These are phyloP conservation scores for Piedraia hortae DNA, from an alignment of 2,329 filamentous ascomycete genomes.

Conservation along the genomic window DNA sequence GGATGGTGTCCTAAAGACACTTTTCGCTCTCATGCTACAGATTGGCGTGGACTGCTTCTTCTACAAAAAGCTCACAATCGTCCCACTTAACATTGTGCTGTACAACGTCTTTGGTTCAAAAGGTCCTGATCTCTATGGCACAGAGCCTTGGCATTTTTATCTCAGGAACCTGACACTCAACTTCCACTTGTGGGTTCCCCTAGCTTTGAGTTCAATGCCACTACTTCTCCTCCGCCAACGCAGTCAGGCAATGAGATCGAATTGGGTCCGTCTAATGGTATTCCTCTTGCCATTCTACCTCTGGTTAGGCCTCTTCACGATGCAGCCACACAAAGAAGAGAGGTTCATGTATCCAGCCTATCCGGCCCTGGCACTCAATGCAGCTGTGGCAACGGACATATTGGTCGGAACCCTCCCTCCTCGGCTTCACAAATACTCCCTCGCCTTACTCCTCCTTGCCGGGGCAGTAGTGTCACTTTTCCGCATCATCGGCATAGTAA, in stretches of 20 bases:
- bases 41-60: constrained; percentile 53
- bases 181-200: constrained; percentile 80
- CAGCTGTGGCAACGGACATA: constrained; percentile 60
- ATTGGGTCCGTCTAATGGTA: constrained; percentile 45
- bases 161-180: constrained; percentile 73
- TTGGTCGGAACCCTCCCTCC: constrained; percentile 46
- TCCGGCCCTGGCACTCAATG: constrained; percentile 69
- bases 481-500: constrained; percentile 49
- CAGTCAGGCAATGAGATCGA: constrained; percentile 36
- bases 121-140: constrained; percentile 74
- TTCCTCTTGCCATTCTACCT: constrained; percentile 74
- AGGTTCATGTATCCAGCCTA: constrained; percentile 97
- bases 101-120: constrained; percentile 69
- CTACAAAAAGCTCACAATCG: constrained; percentile 49
- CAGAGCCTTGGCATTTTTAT: constrained; percentile 93
- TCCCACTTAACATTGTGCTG: constrained; percentile 75
- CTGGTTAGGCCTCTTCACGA: constrained; percentile 74
- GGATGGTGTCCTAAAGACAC: constrained; percentile 37
- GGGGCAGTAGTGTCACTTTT: constrained; percentile 34
- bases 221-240: constrained; percentile 48
- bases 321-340: constrained; percentile 92
- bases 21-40: constrained; percentile 43
- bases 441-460: constrained; percentile 36
- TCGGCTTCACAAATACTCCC: constrained; percentile 43
- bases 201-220: constrained; percentile 49